These are phyloP conservation scores for Leucocoprinus leucothites DNA, from an alignment of 768 basidiomycete species.

Conservation along the genomic window DNA sequence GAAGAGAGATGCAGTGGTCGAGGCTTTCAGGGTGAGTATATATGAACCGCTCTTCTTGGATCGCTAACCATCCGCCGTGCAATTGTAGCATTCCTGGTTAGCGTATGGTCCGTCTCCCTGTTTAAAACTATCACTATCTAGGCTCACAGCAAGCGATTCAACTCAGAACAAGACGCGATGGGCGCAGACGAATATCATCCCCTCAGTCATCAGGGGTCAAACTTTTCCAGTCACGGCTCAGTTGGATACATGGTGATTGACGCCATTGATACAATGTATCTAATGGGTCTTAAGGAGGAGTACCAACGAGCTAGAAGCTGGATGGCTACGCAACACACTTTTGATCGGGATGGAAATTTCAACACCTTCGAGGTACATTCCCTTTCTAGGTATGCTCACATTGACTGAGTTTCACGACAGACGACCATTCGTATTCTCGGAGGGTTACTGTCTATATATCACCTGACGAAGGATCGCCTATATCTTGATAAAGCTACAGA, in stretches of 20 bases:
- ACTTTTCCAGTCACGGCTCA: constrained; percentile 73
- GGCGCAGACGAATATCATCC: constrained; percentile 94
- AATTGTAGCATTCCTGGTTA: constrained; percentile 73
- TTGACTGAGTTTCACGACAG: constrained; percentile 34
- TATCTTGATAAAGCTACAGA: constrained; percentile 80
- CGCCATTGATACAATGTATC: constrained; percentile 82
- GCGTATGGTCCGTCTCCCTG: constrained; percentile 65
- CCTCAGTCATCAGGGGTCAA: constrained; percentile 66
- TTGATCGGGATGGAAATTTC: constrained; percentile 77
- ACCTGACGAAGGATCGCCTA: constrained; percentile 73
- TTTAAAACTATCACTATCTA: no score
- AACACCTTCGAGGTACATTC: constrained; percentile 85
- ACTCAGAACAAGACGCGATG: constrained; percentile 84
- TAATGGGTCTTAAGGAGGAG: constrained; percentile 84
- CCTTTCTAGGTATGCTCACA: background rate
- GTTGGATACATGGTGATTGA: constrained; percentile 93
- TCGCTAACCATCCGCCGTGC: constrained; percentile 1
- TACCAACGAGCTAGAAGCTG: constrained; percentile 78
- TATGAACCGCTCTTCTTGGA: background rate
- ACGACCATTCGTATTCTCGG: constrained; percentile 92
- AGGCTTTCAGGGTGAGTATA: constrained; percentile 70
- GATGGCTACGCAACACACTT: constrained; percentile 65
- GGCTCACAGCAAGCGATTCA: background rate
- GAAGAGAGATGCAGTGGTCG: constrained; percentile 69
- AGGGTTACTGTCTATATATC: constrained; percentile 83